Evolutionary conservation across 371 early-diverging fungal genomes (phyloP).

Genomic region (Apophysomyces trapeziformis): DNA sequence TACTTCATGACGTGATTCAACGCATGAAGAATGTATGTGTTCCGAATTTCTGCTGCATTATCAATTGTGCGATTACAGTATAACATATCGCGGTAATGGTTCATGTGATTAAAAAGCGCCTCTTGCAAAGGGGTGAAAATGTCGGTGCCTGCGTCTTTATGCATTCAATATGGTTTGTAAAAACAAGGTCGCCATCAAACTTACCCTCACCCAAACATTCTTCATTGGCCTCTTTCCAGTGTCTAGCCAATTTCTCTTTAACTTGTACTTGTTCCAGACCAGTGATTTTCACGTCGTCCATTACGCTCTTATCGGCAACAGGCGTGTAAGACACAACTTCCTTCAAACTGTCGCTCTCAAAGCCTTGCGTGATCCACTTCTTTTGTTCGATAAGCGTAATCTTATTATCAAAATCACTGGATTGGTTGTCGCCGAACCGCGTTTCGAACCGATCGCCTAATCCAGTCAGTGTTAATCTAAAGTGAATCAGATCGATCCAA

Average conservation of each 20-base stretch:
- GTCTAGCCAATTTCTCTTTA: conserved; percentile 36
- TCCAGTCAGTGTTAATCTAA: not conserved
- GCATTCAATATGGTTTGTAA: not conserved
- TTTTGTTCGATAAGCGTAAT: conserved; percentile 57
- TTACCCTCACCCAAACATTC: conserved; percentile 25
- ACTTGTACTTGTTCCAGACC: conserved; percentile 32
- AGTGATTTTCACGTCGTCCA: conserved; percentile 31
- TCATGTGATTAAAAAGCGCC: conserved; percentile 67
- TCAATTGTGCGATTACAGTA: conserved; percentile 67
- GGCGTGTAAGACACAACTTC: conserved; percentile 47
- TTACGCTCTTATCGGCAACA: conserved; percentile 29
- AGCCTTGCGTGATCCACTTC: conserved; percentile 42
- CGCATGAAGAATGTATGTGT: conserved; percentile 80
- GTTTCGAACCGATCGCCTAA: conserved; percentile 25
- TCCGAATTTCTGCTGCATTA: conserved; percentile 71
- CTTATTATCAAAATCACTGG: conserved; percentile 44
- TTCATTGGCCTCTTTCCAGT: conserved; percentile 41
- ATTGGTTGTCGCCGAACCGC: conserved; percentile 56
- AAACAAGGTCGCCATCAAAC: not conserved
- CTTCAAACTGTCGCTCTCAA: conserved; percentile 50
- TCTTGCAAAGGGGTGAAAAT: conserved; percentile 62
- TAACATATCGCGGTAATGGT: conserved; percentile 78
- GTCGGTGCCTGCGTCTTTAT: conserved; percentile 14
- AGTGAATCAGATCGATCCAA: not conserved
- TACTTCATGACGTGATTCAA: conserved; percentile 90